Percentiles rank a stretch among this genome's conserved stretches.
Conservation (phyloP, 2,329 filamentous ascomycete species). For the Diaporthe eres region DNA sequence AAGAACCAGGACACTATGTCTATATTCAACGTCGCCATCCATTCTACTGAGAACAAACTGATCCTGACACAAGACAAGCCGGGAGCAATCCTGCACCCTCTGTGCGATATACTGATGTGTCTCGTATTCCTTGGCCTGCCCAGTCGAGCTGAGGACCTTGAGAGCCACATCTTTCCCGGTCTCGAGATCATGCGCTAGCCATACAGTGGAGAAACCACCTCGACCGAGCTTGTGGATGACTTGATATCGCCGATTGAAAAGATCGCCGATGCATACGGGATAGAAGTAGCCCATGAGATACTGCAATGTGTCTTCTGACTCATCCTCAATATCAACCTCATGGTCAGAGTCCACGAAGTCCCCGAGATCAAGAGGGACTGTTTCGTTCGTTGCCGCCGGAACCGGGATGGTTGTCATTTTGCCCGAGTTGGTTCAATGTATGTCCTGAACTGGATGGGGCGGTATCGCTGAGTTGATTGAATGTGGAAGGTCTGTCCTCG, state of each 20-base stretch:
- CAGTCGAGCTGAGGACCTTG: constrained; percentile 19
- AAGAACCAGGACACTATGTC: neutral
- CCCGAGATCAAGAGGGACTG: neutral
- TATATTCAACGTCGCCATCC: neutral
- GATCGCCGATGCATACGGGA: constrained; percentile 57
- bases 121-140: neutral
- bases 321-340: neutral
- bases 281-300: constrained; percentile 53
- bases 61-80: neutral
- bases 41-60: neutral
- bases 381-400: too few relatives aligned
- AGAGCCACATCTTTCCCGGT: constrained; percentile 1
- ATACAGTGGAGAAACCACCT: constrained; percentile 59
- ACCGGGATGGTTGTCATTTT: too few relatives aligned
- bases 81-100: neutral
- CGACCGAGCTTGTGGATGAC: constrained; percentile 59
- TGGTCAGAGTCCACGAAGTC: constrained; percentile 15
- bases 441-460: too few relatives aligned
- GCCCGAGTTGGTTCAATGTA: too few relatives aligned
- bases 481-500: too few relatives aligned
- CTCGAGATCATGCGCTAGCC: constrained; percentile 48
- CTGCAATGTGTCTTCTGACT: constrained; percentile 3
- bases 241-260: constrained; percentile 53
- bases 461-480: too few relatives aligned
- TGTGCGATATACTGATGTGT: neutral